Conservation (phyloP, 2,329 filamentous ascomycete genomes). For the Apiospora rasikravindrae region DNA sequence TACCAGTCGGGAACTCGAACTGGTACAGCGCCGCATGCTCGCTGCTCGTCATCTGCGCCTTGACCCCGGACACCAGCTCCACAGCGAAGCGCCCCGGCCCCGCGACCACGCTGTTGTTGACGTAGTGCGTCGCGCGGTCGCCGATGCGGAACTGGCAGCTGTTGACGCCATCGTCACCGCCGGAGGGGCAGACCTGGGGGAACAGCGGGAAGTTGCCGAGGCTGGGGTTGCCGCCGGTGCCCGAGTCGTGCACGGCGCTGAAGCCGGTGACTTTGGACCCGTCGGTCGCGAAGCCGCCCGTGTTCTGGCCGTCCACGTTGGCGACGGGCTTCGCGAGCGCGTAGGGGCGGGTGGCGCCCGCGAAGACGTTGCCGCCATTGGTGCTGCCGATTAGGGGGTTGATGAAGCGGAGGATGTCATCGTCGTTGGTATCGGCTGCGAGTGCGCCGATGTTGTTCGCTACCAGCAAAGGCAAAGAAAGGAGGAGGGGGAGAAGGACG, state of each 20-base stretch:
- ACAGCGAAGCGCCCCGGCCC: slow-evolving; percentile 63
- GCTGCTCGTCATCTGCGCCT: slow-evolving; percentile 64
- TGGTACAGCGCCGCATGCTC: slow-evolving; percentile 67
- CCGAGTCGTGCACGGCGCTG: slow-evolving; percentile 50
- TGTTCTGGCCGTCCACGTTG: slow-evolving; percentile 53
- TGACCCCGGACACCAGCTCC: slow-evolving; percentile 57
- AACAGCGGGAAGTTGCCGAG: slow-evolving; percentile 54
- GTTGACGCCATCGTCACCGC: slow-evolving; percentile 58
- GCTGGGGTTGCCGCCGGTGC: slow-evolving; percentile 50
- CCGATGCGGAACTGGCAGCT: slow-evolving; percentile 59
- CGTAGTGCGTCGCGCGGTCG: slow-evolving; percentile 47
- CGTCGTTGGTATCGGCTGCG: slow-evolving; percentile 11
- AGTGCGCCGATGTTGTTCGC: not conserved
- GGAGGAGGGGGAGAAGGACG: not conserved
- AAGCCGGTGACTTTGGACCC: slow-evolving; percentile 56
- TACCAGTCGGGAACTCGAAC: slow-evolving; percentile 57
- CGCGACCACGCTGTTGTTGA: slow-evolving; percentile 51
- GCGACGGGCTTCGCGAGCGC: slow-evolving; percentile 62
- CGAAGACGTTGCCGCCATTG: slow-evolving; percentile 63
- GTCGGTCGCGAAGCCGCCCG: slow-evolving; percentile 52
- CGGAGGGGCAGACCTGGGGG: slow-evolving; percentile 46
- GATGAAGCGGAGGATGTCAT: slow-evolving; percentile 35
- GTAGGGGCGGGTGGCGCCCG: slow-evolving; percentile 60
- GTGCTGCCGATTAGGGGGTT: slow-evolving; percentile 60
- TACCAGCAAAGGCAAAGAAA: not conserved